Base-by-base conservation (phyloP, 208 protist species). In the Blastocrithidia nonstop region DNA sequence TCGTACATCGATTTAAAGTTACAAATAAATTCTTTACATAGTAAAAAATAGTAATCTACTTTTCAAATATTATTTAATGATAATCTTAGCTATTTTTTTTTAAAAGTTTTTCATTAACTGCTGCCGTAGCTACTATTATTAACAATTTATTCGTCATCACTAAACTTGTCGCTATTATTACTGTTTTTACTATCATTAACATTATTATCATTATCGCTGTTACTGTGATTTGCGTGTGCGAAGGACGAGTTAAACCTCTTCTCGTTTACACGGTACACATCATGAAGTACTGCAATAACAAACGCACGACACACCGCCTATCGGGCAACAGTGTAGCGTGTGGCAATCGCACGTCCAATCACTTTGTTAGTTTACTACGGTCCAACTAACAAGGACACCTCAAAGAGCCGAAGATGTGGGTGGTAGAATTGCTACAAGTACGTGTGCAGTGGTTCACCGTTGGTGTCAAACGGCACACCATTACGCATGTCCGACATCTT, bases 401-500 rank as follows among this genome's bases (percentile, higher is more conserved):
- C 82, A 48, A 85, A 91, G 1, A 91, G 48, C 0, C 77, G 62
- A 8, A 39, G 25, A 44, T 88, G 81, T 4, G 66, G 50, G 11
- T 42, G 38, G 6, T 48, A 22, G 28, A 91, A 67, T 13, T 50
- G 38, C 32, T 86, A 61, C 3, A 91, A 46, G 50, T 74, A 79
- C 11, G 53, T 49, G 0, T 47, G 23, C 4, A 81, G 43, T 5
- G 70, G 33, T 38, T 70, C 57, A 0, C 81, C 81, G 23, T 78
- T 50, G 1, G 76, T 77, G 22, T 64, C 50, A 17, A 91, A 64
- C 0, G 82, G 82, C 16, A 91, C 57, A 9, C 82, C 82, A 39
- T 85, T 72, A 5, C 82, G 66, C 27, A 73, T 66, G 44, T 91
- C 77, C 2, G 73, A 83, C 24, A 66, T 40, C 13, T 55, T 72